Evolutionary conservation across 768 basidiomycete species (phyloP).

Genomic region (Boletus bicolor): DNA sequence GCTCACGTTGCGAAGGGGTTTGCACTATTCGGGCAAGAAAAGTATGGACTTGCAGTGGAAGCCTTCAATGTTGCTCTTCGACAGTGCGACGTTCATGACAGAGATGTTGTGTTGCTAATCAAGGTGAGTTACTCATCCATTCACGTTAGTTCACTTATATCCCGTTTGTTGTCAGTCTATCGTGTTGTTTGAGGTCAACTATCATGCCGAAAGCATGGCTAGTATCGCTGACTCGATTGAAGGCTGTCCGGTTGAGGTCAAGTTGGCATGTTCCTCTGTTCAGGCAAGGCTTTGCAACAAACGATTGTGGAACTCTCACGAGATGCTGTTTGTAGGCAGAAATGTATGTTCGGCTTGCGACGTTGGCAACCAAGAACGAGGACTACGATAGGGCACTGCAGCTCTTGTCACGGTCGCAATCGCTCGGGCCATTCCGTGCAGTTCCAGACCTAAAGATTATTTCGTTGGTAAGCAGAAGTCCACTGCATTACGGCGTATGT

Average conservation of each 20-base stretch:
- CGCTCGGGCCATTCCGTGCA: constrained; percentile 1
- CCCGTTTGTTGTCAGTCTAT: not conserved
- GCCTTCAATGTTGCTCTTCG: constrained; percentile 10
- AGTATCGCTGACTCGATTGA: constrained; percentile 4
- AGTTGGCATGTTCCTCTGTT: not conserved
- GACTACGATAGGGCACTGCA: not conserved
- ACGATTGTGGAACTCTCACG: not conserved
- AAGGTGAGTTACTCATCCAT: not conserved
- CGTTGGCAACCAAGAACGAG: not conserved
- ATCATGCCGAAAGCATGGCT: constrained; percentile 14
- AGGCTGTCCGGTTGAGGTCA: constrained; percentile 1
- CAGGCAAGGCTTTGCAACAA: constrained; percentile 1
- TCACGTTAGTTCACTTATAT: not conserved
- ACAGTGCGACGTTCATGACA: constrained; percentile 6
- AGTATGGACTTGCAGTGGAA: constrained; percentile 1
- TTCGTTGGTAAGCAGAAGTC: not conserved
- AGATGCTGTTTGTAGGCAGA: constrained; percentile 1
- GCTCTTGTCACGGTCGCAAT: not conserved
- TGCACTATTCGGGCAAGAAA: constrained; percentile 7
- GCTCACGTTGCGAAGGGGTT: constrained; percentile 8
- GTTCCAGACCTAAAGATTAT: not conserved
- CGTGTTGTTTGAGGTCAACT: constrained; percentile 6
- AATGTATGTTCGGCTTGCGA: constrained; percentile 7
- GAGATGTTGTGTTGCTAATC: not conserved
- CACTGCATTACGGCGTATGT: not conserved